A percentile compares a stretch with the other conserved stretches of the same genome.
phyloP scores from a whole-genome alignment of 1,284 basidiomycete genomes.

The Rhodotorula sp. region DNA sequence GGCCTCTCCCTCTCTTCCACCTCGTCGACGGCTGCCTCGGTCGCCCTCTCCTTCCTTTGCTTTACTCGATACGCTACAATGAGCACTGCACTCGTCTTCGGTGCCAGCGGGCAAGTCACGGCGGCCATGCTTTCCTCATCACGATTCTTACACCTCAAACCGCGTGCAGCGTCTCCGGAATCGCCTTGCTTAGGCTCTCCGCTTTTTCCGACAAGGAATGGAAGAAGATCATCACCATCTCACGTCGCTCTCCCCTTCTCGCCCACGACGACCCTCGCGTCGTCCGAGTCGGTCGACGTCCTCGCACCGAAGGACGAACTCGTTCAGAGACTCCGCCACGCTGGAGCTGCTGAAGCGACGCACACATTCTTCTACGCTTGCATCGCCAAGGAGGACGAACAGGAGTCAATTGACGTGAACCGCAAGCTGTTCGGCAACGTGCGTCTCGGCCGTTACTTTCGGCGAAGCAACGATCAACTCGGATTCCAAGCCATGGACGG shows the following conservation, averaged over 20 bases:
- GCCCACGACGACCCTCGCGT: slow-evolving; percentile 1
- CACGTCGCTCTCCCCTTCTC: slow-evolving; percentile 2
- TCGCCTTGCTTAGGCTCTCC: neutral
- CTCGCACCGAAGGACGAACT: neutral
- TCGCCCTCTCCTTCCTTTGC: too few species aligned
- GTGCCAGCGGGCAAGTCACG: slow-evolving; percentile 1
- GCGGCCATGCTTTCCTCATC: neutral
- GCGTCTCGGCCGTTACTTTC: too few species aligned
- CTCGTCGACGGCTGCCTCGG: too few species aligned
- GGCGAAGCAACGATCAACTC: too few species aligned
- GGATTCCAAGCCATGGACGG: neutral
- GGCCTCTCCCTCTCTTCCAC: too few species aligned
- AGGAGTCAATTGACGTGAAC: slow-evolving; percentile 10
- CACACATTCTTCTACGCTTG: neutral
- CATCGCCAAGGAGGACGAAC: slow-evolving; percentile 12
- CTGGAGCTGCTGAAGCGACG: neutral
- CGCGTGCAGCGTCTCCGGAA: slow-evolving; percentile 1
- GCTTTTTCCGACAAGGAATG: neutral
- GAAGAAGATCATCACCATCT: slow-evolving; percentile 11
- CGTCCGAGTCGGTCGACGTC: neutral
- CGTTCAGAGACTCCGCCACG: neutral
- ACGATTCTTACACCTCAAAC: neutral
- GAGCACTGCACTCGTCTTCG: slow-evolving; percentile 6
- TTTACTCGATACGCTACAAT: neutral
- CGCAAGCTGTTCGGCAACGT: slow-evolving; percentile 7